Conservation (phyloP, 2,329 filamentous ascomycete species). For the Fusarium sp. region DNA sequence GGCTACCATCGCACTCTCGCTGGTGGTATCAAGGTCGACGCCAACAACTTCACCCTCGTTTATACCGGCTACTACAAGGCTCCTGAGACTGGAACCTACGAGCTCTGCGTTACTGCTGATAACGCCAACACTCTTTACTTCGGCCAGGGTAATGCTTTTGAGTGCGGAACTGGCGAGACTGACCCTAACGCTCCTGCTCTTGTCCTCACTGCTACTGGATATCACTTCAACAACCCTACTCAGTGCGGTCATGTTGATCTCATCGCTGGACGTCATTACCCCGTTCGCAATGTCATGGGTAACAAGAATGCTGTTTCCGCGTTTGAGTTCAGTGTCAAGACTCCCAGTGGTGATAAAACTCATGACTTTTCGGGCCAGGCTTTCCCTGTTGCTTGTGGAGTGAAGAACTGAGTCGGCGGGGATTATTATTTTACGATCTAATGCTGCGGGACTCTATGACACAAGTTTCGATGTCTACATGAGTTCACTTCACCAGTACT, state of each 20-base stretch:
- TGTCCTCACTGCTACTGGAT: conserved; percentile 16
- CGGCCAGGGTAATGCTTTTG: conserved; percentile 36
- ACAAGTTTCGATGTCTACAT: neutral
- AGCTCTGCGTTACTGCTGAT: conserved; percentile 39
- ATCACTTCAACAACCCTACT: conserved; percentile 22
- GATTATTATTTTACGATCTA: neutral
- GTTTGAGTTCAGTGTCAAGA: neutral
- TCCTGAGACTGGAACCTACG: conserved; percentile 27
- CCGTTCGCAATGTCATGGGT: conserved; percentile 38
- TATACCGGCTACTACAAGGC: conserved; percentile 36
- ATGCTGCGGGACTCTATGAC: neutral
- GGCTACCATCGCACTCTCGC: neutral
- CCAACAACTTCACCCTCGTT: conserved; percentile 43
- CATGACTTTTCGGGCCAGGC: neutral
- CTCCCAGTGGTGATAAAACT: neutral
- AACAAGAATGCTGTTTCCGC: conserved; percentile 18
- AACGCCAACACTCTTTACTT: conserved; percentile 42
- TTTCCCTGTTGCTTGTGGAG: conserved; percentile 1
- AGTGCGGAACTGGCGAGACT: conserved; percentile 24
- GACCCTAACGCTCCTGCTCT: conserved; percentile 9
- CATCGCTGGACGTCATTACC: conserved; percentile 31
- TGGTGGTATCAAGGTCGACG: conserved; percentile 36
- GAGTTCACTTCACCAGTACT: neutral
- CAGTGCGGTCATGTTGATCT: conserved; percentile 31
- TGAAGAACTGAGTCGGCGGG: neutral